These are phyloP conservation scores for Protomyces macrosporus DNA, from an alignment of 1,139 yeast genomes.

Conservation along the genomic window DNA sequence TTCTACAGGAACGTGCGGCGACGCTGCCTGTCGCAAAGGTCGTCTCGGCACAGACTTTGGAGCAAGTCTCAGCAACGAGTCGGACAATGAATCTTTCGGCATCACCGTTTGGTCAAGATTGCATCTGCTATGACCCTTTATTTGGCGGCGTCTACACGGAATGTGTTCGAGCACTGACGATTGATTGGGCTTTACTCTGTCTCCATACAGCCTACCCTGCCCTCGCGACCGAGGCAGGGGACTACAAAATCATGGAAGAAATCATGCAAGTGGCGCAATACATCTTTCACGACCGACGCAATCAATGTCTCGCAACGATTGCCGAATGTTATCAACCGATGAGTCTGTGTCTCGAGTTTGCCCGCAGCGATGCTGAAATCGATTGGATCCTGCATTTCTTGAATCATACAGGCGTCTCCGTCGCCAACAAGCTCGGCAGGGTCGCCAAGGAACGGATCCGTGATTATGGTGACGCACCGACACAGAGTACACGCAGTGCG, in stretches of 20 bases:
- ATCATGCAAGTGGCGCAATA: not conserved
- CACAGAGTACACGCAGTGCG: not conserved
- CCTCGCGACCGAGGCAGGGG: not conserved
- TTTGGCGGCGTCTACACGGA: not conserved
- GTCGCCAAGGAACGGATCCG: not conserved
- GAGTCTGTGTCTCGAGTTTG: not conserved
- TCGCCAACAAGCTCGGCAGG: not conserved
- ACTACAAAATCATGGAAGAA: not conserved
- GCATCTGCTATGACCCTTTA: not conserved
- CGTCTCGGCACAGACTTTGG: not conserved
- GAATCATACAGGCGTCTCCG: not conserved
- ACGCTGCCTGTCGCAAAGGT: not conserved
- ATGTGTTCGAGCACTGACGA: not conserved
- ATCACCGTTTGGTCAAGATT: not conserved
- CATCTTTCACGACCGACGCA: not conserved
- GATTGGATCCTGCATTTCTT: not conserved
- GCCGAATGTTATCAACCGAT: not conserved
- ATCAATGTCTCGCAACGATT: not conserved
- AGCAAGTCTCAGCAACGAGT: not conserved
- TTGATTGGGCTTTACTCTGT: not conserved
- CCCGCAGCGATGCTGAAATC: not conserved
- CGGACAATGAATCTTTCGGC: not conserved
- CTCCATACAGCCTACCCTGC: not conserved
- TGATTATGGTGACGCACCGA: not conserved
- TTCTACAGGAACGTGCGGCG: not conserved